Evolutionary conservation across 805 yeast genomes (phyloP), one percentile per base, ranked within the genome.

Genomic region (Aciculoconidium aculeatum): DNA sequence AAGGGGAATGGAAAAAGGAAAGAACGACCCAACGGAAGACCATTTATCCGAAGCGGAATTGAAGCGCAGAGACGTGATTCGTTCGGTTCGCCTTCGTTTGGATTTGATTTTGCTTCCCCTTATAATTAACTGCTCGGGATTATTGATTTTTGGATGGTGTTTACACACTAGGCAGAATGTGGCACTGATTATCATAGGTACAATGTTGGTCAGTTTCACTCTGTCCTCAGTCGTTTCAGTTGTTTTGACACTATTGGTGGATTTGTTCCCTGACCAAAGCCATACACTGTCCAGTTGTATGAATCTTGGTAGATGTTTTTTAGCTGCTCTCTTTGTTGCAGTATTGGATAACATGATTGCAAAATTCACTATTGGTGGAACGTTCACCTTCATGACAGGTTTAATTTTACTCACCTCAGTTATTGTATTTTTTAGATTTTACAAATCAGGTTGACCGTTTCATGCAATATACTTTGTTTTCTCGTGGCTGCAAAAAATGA

Each of bases 101-200:
- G 34, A 17, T 13, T 14, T 30, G 13, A 63, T 63, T 0, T 12
- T 18, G n/a, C 13, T 26, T 17, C 11, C 28, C 6, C 19, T 26
- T 12, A 11, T 25, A 6, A 10, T 25, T 8, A 17, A 15, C 3
- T 17, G 11, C 12, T n/a, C 14, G 8, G 66, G 70, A 4, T 43
- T 72, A 0, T 34, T 78, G 3, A 53, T 76, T 11, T 81, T 70
- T 50, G 94, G 94, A 1, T 85, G 94, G 94, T 73, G 85, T 35
- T 43, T 83, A 10, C 60, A 71, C 21, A 54, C 53, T 17, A 51
- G 59, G 15, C 64, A 67, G 4, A 61, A 65, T 17, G 53, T 77
- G 17, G 63, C 77, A 1, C 70, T 74, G 0, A 73, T 82, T 4
- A 55, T 83, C 12, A 67, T 83, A 1, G 58, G 72, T 35, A 62